Evolutionary conservation across 371 early-diverging fungal species (phyloP).

Genomic region (Apophysomyces elegans): DNA sequence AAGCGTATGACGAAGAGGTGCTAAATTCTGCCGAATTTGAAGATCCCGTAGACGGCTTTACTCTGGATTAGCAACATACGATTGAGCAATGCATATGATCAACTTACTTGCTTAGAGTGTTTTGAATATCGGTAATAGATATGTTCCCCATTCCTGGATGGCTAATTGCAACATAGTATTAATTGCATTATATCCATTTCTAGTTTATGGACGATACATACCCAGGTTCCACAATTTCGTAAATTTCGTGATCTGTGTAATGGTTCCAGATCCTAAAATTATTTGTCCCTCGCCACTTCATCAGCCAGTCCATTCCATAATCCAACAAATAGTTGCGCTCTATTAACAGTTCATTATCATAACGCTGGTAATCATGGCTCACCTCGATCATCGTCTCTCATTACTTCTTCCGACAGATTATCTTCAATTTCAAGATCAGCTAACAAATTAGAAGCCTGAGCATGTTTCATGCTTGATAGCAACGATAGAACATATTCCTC

Average conservation of each 20-base stretch:
- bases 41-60: conserved; percentile 59
- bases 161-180: conserved; percentile 16
- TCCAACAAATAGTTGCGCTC: conserved; percentile 69
- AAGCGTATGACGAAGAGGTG: conserved; percentile 64
- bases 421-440: conserved; percentile 36
- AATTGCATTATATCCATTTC: background rate
- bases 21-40: conserved; percentile 63
- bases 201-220: conserved; percentile 8
- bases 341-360: conserved; percentile 13
- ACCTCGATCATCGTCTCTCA: conserved; percentile 44
- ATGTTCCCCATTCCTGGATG: conserved; percentile 73
- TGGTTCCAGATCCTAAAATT: conserved; percentile 75
- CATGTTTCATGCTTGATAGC: conserved; percentile 70
- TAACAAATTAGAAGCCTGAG: conserved; percentile 49
- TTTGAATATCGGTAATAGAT: conserved; percentile 64
- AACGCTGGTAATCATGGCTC: background rate
- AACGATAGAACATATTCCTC: conserved; percentile 76
- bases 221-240: conserved; percentile 71
- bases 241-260: conserved; percentile 67
- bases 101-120: conserved; percentile 63
- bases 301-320: conserved; percentile 68
- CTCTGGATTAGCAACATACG: background rate
- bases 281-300: conserved; percentile 72
- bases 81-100: background rate
- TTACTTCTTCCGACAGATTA: conserved; percentile 36